Conservation (phyloP, 192 early-diverging fungal genomes). For the Backusella tuberculispora region DNA sequence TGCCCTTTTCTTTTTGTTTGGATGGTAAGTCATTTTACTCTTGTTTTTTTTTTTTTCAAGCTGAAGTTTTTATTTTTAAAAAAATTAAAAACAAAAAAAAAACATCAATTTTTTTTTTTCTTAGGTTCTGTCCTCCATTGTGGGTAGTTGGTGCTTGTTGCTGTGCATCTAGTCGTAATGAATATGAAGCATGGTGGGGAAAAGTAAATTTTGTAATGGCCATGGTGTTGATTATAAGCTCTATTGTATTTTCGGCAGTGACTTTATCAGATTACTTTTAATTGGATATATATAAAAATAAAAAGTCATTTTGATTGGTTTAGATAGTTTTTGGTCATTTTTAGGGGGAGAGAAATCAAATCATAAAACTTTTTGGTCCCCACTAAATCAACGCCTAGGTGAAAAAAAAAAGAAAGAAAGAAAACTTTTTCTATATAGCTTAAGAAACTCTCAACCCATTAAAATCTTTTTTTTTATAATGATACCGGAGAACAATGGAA, state of each 20-base stretch:
- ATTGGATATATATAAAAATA: not conserved
- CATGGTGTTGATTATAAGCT: constrained; percentile 11
- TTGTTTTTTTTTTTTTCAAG: not conserved
- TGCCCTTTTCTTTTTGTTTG: constrained; percentile 29
- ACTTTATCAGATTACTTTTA: constrained; percentile 4
- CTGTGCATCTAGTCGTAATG: constrained; percentile 25
- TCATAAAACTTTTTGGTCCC: too few species aligned
- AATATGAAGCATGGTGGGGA: constrained; percentile 30
- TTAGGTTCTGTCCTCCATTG: constrained; percentile 23
- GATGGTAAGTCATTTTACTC: constrained; percentile 19
- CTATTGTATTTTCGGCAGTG: constrained; percentile 15
- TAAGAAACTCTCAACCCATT: too few species aligned
- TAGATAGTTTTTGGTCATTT: too few species aligned
- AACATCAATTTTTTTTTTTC: not conserved
- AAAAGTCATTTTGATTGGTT: not conserved
- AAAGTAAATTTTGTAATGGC: constrained; percentile 29
- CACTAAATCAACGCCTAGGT: too few species aligned
- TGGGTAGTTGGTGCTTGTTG: constrained; percentile 32
- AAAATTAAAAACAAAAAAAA: too few species aligned
- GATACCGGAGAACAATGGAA: too few species aligned
- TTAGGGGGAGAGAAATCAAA: too few species aligned
- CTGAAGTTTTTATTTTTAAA: too few species aligned
- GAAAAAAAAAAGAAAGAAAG: too few species aligned
- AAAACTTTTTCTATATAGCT: too few species aligned
- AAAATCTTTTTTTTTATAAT: too few species aligned